Conservation (phyloP, 2,329 filamentous ascomycete genomes). For the Colletotrichum filicis region DNA sequence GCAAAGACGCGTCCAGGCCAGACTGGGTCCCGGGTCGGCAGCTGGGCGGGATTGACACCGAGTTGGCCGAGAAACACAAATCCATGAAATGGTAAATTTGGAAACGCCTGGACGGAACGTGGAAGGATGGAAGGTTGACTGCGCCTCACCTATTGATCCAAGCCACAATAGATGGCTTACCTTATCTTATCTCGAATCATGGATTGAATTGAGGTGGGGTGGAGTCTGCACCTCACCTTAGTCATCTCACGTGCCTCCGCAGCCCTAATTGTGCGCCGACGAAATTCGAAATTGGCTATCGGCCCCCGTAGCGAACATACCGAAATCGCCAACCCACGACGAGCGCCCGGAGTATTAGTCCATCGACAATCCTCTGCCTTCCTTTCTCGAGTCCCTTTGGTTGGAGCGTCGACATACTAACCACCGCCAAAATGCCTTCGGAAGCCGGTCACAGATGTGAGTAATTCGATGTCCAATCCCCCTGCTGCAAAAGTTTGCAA, state of each 20-base stretch:
- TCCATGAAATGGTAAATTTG: neutral
- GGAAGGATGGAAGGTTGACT: neutral
- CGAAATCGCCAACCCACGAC: conserved; percentile 31
- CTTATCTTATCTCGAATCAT: neutral
- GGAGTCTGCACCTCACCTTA: neutral
- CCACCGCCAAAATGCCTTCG: conserved; percentile 83
- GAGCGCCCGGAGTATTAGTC: conserved; percentile 39
- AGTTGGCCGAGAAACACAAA: conserved; percentile 20
- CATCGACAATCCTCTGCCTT: conserved; percentile 51
- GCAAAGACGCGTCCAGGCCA: conserved; percentile 8
- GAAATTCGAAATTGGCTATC: neutral
- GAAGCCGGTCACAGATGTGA: conserved; percentile 90
- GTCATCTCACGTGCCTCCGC: neutral
- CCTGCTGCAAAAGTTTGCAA: neutral
- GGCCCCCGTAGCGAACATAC: conserved; percentile 25
- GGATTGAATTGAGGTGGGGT: neutral
- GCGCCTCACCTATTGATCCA: neutral
- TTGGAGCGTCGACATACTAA: conserved; percentile 58
- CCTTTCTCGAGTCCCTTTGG: conserved; percentile 52
- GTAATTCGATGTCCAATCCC: conserved; percentile 51
- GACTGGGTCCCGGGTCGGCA: conserved; percentile 18
- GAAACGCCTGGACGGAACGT: neutral
- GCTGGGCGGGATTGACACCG: conserved; percentile 1
- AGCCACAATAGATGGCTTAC: neutral
- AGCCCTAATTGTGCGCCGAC: conserved; percentile 11